A percentile compares a stretch with the other conserved stretches of the same genome.
phyloP scores from a whole-genome alignment of 1,284 basidiomycete species.

The Pterula multifida region DNA sequence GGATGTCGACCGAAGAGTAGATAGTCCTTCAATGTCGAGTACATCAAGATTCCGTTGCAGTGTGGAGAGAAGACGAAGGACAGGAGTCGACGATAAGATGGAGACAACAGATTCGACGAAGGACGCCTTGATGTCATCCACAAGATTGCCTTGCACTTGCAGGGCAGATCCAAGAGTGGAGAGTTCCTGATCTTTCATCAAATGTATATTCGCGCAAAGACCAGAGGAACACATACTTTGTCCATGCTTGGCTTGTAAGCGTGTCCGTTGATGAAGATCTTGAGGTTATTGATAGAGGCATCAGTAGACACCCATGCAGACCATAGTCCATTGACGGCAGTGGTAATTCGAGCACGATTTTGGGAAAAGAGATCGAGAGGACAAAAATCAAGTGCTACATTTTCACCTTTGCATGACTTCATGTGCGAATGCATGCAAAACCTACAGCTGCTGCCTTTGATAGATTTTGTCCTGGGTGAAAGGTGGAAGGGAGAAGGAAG shows the following conservation, averaged over 20 bases:
- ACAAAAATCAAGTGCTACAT: conserved; percentile 52
- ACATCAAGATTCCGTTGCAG: conserved; percentile 74
- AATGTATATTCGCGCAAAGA: not conserved
- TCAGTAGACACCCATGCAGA: conserved; percentile 51
- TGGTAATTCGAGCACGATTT: conserved; percentile 39
- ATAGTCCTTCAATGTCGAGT: conserved; percentile 75
- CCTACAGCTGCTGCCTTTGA: conserved; percentile 69
- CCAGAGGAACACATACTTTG: conserved; percentile 14
- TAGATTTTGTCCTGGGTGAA: conserved; percentile 36
- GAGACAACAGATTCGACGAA: conserved; percentile 39
- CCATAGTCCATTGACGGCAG: conserved; percentile 68
- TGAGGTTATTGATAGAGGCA: conserved; percentile 69
- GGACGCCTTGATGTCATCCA: conserved; percentile 20
- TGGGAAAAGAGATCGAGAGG: conserved; percentile 81
- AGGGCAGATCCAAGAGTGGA: not conserved
- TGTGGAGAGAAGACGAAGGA: conserved; percentile 44
- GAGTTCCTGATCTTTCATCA: not conserved
- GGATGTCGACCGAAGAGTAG: conserved; percentile 30
- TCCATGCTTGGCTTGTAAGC: conserved; percentile 52
- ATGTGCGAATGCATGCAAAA: conserved; percentile 81
- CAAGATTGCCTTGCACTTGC: not conserved
- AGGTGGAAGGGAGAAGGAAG: conserved; percentile 52
- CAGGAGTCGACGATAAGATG: conserved; percentile 38
- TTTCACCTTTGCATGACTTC: conserved; percentile 26
- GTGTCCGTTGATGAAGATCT: conserved; percentile 61